A percentile compares a stretch with the other conserved stretches of the same genome.
phyloP scores from a whole-genome alignment of 2,329 filamentous ascomycete species.

The Penicillium sp. region DNA sequence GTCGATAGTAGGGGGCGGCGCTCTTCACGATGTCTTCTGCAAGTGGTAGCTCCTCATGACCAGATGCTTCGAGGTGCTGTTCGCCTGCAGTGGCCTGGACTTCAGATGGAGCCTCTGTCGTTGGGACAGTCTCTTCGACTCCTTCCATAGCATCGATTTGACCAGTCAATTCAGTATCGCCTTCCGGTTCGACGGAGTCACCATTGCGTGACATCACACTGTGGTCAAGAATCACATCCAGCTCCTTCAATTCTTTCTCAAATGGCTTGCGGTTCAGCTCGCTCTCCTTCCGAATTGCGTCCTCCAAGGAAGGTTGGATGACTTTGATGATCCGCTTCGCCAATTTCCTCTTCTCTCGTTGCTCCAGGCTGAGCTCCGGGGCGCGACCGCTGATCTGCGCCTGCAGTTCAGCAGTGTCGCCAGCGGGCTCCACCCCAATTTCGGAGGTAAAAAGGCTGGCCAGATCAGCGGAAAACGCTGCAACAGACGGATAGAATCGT shows the following conservation, averaged over 20 bases:
- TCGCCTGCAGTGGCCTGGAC: conserved; percentile 4
- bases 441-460: conserved; percentile 56
- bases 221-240: conserved; percentile 70
- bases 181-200: conserved; percentile 42
- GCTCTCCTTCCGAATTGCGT: conserved; percentile 75
- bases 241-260: conserved; percentile 68
- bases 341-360: conserved; percentile 78
- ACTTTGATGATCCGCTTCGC: conserved; percentile 86
- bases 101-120: conserved; percentile 15
- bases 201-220: conserved; percentile 58
- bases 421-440: conserved; percentile 50
- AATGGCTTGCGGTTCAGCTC: conserved; percentile 70
- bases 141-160: conserved; percentile 30
- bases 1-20: conserved; percentile 42
- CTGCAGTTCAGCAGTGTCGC: conserved; percentile 49
- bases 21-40: conserved; percentile 19
- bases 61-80: conserved; percentile 10
- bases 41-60: conserved; percentile 14
- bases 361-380: conserved; percentile 56
- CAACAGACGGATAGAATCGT: conserved; percentile 60
- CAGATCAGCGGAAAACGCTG: conserved; percentile 60
- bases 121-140: conserved; percentile 12
- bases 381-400: conserved; percentile 51
- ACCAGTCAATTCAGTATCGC: conserved; percentile 36
- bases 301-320: conserved; percentile 73